These are phyloP conservation scores for Hymenoscyphus albidus DNA, from an alignment of 2,329 filamentous ascomycete genomes.

Conservation along the genomic window DNA sequence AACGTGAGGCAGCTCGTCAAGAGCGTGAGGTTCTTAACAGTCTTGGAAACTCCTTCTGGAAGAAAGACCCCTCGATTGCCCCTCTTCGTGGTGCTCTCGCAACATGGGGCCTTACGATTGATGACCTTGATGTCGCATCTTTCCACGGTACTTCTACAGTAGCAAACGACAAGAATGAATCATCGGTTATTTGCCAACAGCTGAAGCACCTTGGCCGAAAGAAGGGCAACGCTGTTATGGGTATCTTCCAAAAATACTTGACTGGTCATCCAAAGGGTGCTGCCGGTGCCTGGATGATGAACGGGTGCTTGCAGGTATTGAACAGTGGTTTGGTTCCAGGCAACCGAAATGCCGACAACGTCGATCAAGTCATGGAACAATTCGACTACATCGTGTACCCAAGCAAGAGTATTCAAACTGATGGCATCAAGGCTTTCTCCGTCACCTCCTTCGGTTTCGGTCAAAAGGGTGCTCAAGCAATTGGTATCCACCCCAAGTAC, in stretches of 20 bases:
- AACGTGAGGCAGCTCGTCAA: slow-evolving; percentile 81
- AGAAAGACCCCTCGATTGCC: slow-evolving; percentile 87
- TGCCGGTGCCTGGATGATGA: slow-evolving; percentile 99
- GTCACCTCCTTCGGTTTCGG: slow-evolving; percentile 99
- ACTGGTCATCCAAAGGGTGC: slow-evolving; percentile 99
- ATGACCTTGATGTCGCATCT: slow-evolving; percentile 90
- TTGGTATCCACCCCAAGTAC: slow-evolving; percentile 95
- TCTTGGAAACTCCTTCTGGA: slow-evolving; percentile 99
- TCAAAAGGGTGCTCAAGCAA: slow-evolving; percentile 96
- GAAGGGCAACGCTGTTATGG: slow-evolving; percentile 93
- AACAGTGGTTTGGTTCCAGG: slow-evolving; percentile 92
- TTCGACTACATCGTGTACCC: slow-evolving; percentile 98
- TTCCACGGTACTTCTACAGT: slow-evolving; percentile 99
- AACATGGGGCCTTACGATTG: slow-evolving; percentile 96
- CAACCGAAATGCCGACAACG: slow-evolving; percentile 96
- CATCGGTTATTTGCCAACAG: slow-evolving; percentile 94
- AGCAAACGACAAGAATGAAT: slow-evolving; percentile 99
- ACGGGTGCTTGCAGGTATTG: slow-evolving; percentile 92
- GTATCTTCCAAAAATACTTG: slow-evolving; percentile 99
- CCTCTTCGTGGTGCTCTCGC: slow-evolving; percentile 93
- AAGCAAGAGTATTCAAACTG: slow-evolving; percentile 90
- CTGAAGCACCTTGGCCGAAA: slow-evolving; percentile 88
- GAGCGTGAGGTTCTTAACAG: slow-evolving; percentile 90
- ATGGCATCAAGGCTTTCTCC: slow-evolving; percentile 97
- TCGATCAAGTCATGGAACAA: slow-evolving; percentile 93